Evolutionary conservation across 306 rosid species (phyloP).

Genomic region (Ammopiptanthus mongolicus): DNA sequence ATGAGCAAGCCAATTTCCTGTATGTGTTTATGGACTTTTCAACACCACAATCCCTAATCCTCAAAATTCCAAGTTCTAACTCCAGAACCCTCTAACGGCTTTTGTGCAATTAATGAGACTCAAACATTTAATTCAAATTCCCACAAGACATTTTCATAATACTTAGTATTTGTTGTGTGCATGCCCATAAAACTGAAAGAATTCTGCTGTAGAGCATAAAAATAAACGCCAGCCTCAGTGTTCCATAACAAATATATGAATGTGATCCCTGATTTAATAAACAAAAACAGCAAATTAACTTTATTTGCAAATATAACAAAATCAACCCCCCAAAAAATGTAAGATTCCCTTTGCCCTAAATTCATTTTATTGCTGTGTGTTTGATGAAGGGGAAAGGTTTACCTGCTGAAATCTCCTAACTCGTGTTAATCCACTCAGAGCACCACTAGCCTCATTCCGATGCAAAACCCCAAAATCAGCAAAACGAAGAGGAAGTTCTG

Average conservation of each 20-base stretch:
- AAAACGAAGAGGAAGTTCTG: constrained; percentile 94
- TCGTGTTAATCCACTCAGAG: constrained; percentile 93
- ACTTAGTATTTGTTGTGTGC: background rate
- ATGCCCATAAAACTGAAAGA: background rate
- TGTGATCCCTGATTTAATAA: background rate
- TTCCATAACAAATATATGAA: constrained; percentile 1
- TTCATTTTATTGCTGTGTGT: background rate
- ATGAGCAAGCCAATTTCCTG: background rate
- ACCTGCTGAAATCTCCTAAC: constrained; percentile 99
- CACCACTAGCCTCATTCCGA: constrained; percentile 99
- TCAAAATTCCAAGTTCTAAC: background rate
- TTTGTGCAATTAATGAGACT: background rate
- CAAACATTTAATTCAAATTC: background rate
- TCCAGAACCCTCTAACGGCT: background rate
- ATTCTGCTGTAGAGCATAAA: background rate
- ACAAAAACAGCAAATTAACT: background rate
- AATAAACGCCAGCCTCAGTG: background rate
- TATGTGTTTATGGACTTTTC: background rate
- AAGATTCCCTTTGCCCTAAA: background rate
- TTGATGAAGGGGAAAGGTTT: background rate
- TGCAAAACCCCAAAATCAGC: constrained; percentile 99
- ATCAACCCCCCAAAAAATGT: background rate
- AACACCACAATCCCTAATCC: background rate
- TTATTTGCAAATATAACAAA: constrained; percentile 8
- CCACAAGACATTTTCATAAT: background rate